phyloP scores from a whole-genome alignment of 2,329 filamentous ascomycete genomes.

The Penicillium brasilianum region DNA sequence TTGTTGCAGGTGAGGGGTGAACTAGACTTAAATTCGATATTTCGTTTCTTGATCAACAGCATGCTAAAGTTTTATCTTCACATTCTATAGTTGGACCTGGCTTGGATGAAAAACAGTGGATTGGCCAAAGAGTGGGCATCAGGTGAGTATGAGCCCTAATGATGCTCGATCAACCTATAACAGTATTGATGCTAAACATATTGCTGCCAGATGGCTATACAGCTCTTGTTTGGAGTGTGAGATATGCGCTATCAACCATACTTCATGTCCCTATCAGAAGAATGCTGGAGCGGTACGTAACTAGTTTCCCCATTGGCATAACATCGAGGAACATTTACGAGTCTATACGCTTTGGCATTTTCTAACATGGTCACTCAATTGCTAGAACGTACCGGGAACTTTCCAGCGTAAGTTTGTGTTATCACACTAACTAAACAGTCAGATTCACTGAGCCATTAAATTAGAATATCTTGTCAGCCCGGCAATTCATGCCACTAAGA shows the following conservation, averaged over 20 bases:
- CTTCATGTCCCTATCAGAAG: slow-evolving; percentile 45
- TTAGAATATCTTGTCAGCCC: slow-evolving; percentile 45
- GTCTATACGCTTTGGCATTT: background rate
- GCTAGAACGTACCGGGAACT: slow-evolving; percentile 44
- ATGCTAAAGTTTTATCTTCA: background rate
- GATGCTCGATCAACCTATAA: background rate
- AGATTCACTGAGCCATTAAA: background rate
- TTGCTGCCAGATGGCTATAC: slow-evolving; percentile 41
- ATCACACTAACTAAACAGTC: background rate
- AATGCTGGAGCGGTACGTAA: slow-evolving; percentile 45
- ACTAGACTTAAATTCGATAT: background rate
- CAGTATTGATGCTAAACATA: background rate
- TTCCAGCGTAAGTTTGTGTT: slow-evolving; percentile 38
- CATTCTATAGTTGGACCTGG: slow-evolving; percentile 33
- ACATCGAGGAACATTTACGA: background rate
- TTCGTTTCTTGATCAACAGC: background rate
- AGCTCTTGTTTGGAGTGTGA: slow-evolving; percentile 46
- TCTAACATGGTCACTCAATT: background rate
- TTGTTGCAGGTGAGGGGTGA: slow-evolving; percentile 40
- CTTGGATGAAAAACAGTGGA: slow-evolving; percentile 36
- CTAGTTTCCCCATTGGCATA: too few relatives aligned
- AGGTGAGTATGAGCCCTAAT: slow-evolving; percentile 29
- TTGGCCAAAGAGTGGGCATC: slow-evolving; percentile 40
- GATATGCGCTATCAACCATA: slow-evolving; percentile 46
- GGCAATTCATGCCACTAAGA: slow-evolving; percentile 43